Base-by-base conservation (phyloP, 1,139 yeast genomes). In the Pichia inconspicua region DNA sequence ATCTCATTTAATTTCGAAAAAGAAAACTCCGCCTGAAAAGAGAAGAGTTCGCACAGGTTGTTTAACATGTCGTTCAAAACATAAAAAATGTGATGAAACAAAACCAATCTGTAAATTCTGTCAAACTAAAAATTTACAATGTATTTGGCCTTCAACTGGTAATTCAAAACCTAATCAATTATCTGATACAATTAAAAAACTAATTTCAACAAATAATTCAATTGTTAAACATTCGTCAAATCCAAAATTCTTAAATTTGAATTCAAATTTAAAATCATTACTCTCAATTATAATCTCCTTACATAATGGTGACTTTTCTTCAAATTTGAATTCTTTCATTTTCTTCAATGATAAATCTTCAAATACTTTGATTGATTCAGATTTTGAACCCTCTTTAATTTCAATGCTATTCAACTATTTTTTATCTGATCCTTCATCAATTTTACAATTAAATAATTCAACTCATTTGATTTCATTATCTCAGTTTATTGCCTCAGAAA, bases 11-110 rank as follows among this genome's bases (percentile, higher is more conserved):
- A 44, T 15, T 10, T 27, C 19, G 5, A 60, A 58, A 32, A 60
- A 55, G 43, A 56, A 54, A 45, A 60, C 64, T 5, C 65, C 65
- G 30, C 60, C 60, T 5, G 59, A 57, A 2, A 60, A 59, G 34
- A 64, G 60, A 50, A 58, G 77, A 53, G 70, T 69, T 11, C 63
- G 73, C 50, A 72, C 75, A 1, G 77, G 77, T 1, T 72, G 77
- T 57, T 58, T 71, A 9, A 70, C 72, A 15, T 72, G 77, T 53
- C 60, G 75, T 44, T 60, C 67, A 45, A 66, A 69, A 43, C 75
- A 72, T 53, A 71, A 71, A 56, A 72, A 72, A 52, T 72, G 77
- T 53, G 75, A 71, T 54, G 76, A 72, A 48, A 53, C 54, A 28
- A 68, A 70, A 51, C 75, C 75, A 6, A 53, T 58, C 15, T 72